Evolutionary conservation across 257 asterid genomes (phyloP), one percentile per base, ranked within the genome.

Genomic region (Solanum paucissectum): DNA sequence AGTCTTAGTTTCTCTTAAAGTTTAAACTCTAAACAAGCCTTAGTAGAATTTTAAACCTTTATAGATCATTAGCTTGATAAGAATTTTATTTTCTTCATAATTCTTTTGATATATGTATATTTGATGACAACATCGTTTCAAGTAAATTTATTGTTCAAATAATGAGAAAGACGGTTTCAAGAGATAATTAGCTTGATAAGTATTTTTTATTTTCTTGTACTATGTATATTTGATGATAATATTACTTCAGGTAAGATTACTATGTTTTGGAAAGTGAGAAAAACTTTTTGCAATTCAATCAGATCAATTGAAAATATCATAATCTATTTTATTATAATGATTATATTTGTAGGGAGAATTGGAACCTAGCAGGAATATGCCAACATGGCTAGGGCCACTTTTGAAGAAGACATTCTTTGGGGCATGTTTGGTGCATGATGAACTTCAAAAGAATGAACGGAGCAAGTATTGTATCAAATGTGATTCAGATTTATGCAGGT

Each of bases 401-500:
- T 29, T 90, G 14, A 71, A 69, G 6, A 90, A 83, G 87, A 68
- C 64, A 13, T 93, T 93, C 25, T 94, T 94, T n/a, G 90, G 91
- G 11, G 72, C 75, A 40, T 94, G 94, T 77, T 6, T 12, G 3
- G 38, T 8, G 33, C 95, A 91, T 64, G 86, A 52, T 71, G 86
- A 85, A 9, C 12, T 66, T 9, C 89, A 74, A 29, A 93, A 91
- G 85, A 91, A 82, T 75, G 93, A 92, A 20, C 0, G 88, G 27
- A 94, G 91, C 40, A 85, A 91, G 60, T 93, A 90, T 16, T 91
- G 94, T 74, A 89, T 91, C 14, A 83, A 81, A 5, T 93, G 95
- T 6, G 85, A 89, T 25, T 85, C 71, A 7, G 71, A 92, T 5
- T 74, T 83, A 5, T 93, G 94, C 74, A 91, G 36, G 89, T 87